phyloP scores from a whole-genome alignment of 768 basidiomycete genomes.

The Tylopilus plumbeoviolaceoides region DNA sequence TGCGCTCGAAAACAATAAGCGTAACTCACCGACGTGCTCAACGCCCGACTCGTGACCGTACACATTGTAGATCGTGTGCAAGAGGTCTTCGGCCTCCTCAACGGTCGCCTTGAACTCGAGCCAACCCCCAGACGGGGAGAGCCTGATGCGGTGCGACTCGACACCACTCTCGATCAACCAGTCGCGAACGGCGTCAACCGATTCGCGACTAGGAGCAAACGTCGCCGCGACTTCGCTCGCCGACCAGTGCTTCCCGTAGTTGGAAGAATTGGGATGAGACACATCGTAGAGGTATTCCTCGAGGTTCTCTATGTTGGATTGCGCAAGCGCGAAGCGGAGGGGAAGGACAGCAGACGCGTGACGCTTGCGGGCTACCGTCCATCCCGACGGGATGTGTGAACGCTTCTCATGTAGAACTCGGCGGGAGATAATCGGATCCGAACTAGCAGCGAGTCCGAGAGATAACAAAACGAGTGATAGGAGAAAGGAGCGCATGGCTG shows the following conservation, averaged over 20 bases:
- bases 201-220: conserved; percentile 39
- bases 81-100: conserved; percentile 40
- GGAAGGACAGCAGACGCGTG: conserved; percentile 34
- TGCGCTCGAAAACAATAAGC: neutral
- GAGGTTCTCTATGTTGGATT: conserved; percentile 38
- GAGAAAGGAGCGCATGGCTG: conserved; percentile 18
- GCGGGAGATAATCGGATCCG: conserved; percentile 7
- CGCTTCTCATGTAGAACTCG: conserved; percentile 25
- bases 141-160: conserved; percentile 29
- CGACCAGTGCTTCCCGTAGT: conserved; percentile 46
- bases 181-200: conserved; percentile 34
- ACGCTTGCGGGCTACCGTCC: conserved; percentile 30
- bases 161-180: conserved; percentile 41
- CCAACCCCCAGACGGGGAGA: conserved; percentile 36
- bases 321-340: conserved; percentile 43
- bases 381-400: conserved; percentile 36
- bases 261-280: conserved; percentile 40
- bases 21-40: conserved; percentile 35
- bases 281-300: conserved; percentile 41
- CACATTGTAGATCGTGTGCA: conserved; percentile 40
- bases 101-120: conserved; percentile 38
- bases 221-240: conserved; percentile 35
- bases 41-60: conserved; percentile 37
- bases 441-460: conserved; percentile 10
- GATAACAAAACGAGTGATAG: conserved; percentile 22